Conservation (phyloP, 1,139 yeast species). For the Yamadazyma sp. region DNA sequence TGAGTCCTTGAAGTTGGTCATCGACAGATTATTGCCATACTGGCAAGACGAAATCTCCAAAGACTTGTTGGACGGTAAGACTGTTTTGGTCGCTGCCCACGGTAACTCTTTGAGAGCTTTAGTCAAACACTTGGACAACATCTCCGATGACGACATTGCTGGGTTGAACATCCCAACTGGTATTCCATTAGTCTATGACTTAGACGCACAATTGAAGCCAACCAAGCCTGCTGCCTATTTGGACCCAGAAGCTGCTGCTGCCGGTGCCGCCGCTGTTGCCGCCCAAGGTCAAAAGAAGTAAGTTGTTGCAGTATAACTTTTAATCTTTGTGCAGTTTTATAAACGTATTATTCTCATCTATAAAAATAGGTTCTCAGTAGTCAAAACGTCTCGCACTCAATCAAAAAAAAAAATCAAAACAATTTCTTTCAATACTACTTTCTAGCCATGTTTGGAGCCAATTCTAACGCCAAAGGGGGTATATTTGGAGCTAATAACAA, state of each 20-base stretch:
- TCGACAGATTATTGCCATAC: conserved; percentile 96
- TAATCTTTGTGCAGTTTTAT: too few relatives aligned
- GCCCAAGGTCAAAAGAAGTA: conserved; percentile 76
- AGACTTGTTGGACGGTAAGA: conserved; percentile 83
- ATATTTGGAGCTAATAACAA: conserved; percentile 2
- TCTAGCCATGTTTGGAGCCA: conserved; percentile 7
- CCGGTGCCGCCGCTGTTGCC: conserved; percentile 99
- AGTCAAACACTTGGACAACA: conserved; percentile 93
- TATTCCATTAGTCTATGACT: conserved; percentile 96
- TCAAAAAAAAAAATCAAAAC: conserved; percentile 1
- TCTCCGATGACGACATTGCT: conserved; percentile 90
- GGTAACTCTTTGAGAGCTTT: conserved; percentile 98
- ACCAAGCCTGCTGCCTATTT: conserved; percentile 92
- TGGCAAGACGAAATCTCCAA: conserved; percentile 93
- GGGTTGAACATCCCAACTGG: conserved; percentile 98
- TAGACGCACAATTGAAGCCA: conserved; percentile 85
- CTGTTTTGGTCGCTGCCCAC: conserved; percentile 93
- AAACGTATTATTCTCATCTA: too few relatives aligned
- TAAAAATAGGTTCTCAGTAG: too few relatives aligned
- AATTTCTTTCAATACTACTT: neutral
- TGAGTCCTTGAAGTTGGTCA: conserved; percentile 92
- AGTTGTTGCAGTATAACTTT: too few relatives aligned
- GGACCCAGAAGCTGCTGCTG: conserved; percentile 99
- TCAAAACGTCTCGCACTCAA: neutral
- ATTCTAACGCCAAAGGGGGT: conserved; percentile 5